phyloP scores from a whole-genome alignment of 169 alveolate species.

The Eimeria praecox region DNA sequence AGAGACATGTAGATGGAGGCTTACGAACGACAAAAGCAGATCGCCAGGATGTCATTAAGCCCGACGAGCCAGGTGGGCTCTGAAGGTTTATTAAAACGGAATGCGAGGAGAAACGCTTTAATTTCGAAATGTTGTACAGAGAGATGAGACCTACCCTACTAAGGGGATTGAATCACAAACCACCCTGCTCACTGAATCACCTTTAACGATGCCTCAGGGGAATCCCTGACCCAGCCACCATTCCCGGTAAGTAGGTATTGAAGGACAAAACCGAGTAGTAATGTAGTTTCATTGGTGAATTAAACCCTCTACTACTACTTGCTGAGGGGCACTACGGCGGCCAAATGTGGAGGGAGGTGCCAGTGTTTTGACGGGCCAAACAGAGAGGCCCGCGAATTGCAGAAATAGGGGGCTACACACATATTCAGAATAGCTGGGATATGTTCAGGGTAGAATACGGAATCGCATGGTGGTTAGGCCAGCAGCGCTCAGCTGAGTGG shows the following conservation, averaged over 20 bases:
- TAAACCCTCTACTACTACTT: background rate
- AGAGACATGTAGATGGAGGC: no score
- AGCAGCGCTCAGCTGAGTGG: background rate
- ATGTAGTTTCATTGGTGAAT: background rate
- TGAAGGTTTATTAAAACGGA: no score
- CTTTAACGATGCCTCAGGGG: background rate
- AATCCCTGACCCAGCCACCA: background rate
- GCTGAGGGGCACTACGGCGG: background rate
- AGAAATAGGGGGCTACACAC: background rate
- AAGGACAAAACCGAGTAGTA: background rate
- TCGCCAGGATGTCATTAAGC: background rate
- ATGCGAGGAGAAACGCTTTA: background rate
- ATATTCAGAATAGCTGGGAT: background rate
- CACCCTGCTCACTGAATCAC: background rate
- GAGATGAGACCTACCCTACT: background rate
- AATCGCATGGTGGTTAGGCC: background rate
- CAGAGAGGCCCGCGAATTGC: background rate
- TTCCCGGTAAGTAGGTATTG: background rate
- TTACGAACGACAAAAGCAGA: background rate
- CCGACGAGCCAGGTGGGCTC: background rate
- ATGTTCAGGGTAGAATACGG: background rate
- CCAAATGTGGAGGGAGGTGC: background rate
- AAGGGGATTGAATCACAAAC: background rate
- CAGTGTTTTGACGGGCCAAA: background rate
- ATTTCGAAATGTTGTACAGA: background rate